Conservation (phyloP, 176 grass and related monocot species). For the Triticum turgidum region DNA sequence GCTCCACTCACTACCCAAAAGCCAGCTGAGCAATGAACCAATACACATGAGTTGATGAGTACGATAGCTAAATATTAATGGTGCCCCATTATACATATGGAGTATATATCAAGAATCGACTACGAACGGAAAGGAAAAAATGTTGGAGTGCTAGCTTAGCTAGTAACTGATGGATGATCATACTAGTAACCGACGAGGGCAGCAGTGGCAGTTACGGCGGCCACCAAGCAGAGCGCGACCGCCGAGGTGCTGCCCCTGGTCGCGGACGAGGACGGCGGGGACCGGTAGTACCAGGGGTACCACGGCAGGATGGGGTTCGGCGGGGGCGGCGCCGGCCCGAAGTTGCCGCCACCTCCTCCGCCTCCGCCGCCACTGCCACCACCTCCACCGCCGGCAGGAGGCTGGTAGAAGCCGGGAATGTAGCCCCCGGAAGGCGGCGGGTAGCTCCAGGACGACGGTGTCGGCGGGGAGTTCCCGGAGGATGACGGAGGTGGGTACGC, state of each 20-base stretch:
- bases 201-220: not conserved
- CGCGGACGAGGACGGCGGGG: conserved; percentile 23
- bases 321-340: conserved; percentile 50
- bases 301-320: conserved; percentile 81
- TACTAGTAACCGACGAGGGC: not conserved
- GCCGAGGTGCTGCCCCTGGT: not conserved
- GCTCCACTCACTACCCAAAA: conserved; percentile 13
- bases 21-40: not conserved
- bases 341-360: not conserved
- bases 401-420: conserved; percentile 43
- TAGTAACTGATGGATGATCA: not conserved
- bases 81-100: not conserved
- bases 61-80: not conserved
- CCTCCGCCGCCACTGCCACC: not conserved
- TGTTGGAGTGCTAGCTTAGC: not conserved
- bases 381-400: not conserved
- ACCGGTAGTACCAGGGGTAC: conserved; percentile 79
- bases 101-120: not conserved
- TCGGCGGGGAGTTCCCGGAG: not conserved
- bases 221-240: not conserved
- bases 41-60: no score
- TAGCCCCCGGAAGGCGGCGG: conserved; percentile 37
- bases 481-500: conserved; percentile 7
- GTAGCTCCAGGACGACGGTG: conserved; percentile 54
- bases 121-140: not conserved